These are phyloP conservation scores for Bonia amplexicaulis DNA, from an alignment of 176 grass and related monocot species.

Conservation along the genomic window DNA sequence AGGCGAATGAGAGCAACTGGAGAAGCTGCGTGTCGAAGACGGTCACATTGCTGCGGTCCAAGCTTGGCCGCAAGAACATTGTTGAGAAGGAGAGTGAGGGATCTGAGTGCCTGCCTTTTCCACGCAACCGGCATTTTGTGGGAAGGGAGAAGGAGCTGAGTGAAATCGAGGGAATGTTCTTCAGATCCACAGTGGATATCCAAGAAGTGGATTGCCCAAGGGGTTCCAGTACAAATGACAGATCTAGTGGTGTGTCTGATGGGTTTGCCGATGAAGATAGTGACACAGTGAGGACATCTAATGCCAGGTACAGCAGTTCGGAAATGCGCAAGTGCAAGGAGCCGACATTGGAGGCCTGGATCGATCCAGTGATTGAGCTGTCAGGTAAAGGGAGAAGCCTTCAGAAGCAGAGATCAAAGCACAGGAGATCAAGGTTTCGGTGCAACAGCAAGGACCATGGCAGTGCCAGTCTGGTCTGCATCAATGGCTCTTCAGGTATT, in stretches of 20 bases:
- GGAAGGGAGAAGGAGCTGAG: slow-evolving; percentile 94
- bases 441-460: slow-evolving; percentile 53
- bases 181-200: slow-evolving; percentile 59
- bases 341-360: slow-evolving; percentile 91
- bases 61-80: slow-evolving; percentile 83
- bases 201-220: slow-evolving; percentile 70
- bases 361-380: slow-evolving; percentile 83
- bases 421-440: slow-evolving; percentile 65
- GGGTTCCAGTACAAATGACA: slow-evolving; percentile 38
- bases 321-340: slow-evolving; percentile 96
- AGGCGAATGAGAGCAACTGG: slow-evolving; percentile 81
- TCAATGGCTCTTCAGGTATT: slow-evolving; percentile 74
- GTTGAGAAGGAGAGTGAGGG: slow-evolving; percentile 58
- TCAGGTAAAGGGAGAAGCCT: slow-evolving; percentile 64
- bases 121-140: slow-evolving; percentile 75
- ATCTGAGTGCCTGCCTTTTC: slow-evolving; percentile 57
- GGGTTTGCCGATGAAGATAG: slow-evolving; percentile 90
- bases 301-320: slow-evolving; percentile 71
- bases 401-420: slow-evolving; percentile 78
- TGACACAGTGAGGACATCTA: slow-evolving; percentile 58
- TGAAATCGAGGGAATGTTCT: slow-evolving; percentile 79
- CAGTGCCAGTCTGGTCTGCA: slow-evolving; percentile 53
- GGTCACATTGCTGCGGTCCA: slow-evolving; percentile 55
- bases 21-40: slow-evolving; percentile 73
- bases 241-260: slow-evolving; percentile 72